Conservation (phyloP, 225 moss, liverwort and hornwort species). For the Pseudisothecium myosuroides region DNA sequence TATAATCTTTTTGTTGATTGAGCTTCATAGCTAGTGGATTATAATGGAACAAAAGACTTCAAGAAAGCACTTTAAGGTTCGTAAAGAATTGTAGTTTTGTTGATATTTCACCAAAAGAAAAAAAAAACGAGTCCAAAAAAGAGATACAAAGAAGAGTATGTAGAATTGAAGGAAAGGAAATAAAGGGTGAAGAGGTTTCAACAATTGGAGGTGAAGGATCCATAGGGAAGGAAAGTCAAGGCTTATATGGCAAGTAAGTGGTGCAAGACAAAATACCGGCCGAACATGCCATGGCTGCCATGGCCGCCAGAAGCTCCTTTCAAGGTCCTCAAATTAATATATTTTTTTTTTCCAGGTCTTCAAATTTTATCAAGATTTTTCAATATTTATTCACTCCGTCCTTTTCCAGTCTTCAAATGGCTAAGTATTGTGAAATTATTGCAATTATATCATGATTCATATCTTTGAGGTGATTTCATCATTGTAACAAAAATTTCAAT, state of each 20-base stretch:
- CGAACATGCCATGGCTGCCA: background rate
- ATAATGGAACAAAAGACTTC: no score
- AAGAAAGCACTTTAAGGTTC: background rate
- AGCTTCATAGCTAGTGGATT: background rate
- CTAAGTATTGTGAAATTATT: background rate
- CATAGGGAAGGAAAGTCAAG: accelerated
- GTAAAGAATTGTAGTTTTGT: background rate
- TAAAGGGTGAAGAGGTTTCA: background rate
- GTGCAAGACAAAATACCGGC: background rate
- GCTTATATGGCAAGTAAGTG: background rate
- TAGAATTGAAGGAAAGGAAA: background rate
- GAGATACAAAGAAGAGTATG: background rate
- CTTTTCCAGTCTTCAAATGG: no score
- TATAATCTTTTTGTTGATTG: background rate
- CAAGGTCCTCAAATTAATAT: background rate
- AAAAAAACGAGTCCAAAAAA: background rate
- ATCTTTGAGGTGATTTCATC: background rate
- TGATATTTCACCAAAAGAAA: background rate
- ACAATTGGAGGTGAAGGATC: background rate
- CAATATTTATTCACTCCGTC: accelerated
- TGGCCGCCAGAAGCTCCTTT: background rate
- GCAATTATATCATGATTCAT: background rate
- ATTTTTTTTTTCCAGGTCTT: accelerated
- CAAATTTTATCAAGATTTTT: background rate
- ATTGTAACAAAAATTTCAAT: background rate